Base-by-base conservation (phyloP, 106 monocot species). In the Apostasia shenzhenica region DNA sequence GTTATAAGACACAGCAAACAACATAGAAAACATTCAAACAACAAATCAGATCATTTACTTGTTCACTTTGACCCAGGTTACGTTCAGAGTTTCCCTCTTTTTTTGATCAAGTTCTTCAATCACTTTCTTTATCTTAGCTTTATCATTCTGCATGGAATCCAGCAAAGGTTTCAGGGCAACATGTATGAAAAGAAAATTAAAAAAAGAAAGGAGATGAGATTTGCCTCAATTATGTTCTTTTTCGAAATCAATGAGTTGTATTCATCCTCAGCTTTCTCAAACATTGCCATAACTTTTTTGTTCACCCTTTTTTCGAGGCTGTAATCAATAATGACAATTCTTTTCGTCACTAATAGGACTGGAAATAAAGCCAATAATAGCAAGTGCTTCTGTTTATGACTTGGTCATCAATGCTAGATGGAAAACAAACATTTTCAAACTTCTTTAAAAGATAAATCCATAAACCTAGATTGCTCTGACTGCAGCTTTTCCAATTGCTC, bases 101-200 rank as follows among this genome's bases (percentile, higher is more conserved):
- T 92, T 93, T 78, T 99, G 93, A 72, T 99, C 99, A n/a, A 99
- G 67, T 64, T 99, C 90, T 78, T 93, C 99, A 74, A 99, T 99
- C 62, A 93, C 93, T 74, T 83, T 85, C 61, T 85, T 85, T 38
- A 99, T 99, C 78, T 93, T 99, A 47, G 87, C 72, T 67, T 99
- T 99, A 69, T 99, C 99, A 81, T 93, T 99, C 99, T 99, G 71
- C 61, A 73, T 45, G 40, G 3, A 55, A 73, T 11, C 45, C 1
- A 67, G 7, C 43, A 14, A 50, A 2, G 61, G 55, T 13, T 61
- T 46, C 39, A 54, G 42, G 39, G 41, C 56, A 71, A 5, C 9
- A 5, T 45, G 5, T 38, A 70, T 49, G 39, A 59, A 39, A 60
- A 14, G 2, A 46, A 14, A 43, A 2, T 39, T n/a, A 49, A 59